Percentiles rank a stretch among this genome's conserved stretches.
These are phyloP conservation scores for Penicillium digitatum DNA, from an alignment of 2,329 filamentous ascomycete genomes.

Conservation along the genomic window DNA sequence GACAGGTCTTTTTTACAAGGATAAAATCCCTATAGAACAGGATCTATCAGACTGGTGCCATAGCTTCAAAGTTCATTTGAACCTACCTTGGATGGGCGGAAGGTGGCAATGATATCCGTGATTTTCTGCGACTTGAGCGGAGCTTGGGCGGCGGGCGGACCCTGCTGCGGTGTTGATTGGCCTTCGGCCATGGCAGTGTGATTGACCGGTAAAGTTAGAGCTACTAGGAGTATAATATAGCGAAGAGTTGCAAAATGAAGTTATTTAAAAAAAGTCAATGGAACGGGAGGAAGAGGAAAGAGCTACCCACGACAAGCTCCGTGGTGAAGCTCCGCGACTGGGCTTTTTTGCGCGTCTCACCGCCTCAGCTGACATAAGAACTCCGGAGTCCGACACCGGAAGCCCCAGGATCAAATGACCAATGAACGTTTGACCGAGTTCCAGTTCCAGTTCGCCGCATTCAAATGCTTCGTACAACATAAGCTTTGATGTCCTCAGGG, in stretches of 20 bases:
- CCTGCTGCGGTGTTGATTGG: constrained; percentile 24
- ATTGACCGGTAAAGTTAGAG: not conserved
- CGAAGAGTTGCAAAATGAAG: too few relatives aligned
- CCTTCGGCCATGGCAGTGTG: constrained; percentile 27
- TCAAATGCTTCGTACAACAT: too few relatives aligned
- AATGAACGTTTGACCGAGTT: constrained; percentile 10
- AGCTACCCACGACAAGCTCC: not conserved
- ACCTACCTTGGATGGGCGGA: constrained; percentile 71
- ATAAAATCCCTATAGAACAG: constrained; percentile 29
- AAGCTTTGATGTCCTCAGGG: constrained; percentile 21
- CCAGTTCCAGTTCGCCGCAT: constrained; percentile 13
- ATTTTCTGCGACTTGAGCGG: constrained; percentile 58
- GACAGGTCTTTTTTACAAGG: constrained; percentile 37
- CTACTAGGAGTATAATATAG: not conserved
- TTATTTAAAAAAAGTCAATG: not conserved
- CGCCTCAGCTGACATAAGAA: constrained; percentile 13
- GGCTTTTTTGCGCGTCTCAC: constrained; percentile 19
- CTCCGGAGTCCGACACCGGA: constrained; percentile 5
- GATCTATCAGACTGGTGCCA: constrained; percentile 10
- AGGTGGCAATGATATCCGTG: constrained; percentile 71
- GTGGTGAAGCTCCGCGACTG: constrained; percentile 16
- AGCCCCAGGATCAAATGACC: constrained; percentile 8
- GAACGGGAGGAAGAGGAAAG: not conserved
- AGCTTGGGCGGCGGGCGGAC: constrained; percentile 24
- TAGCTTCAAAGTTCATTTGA: constrained; percentile 10